A percentile compares a stretch with the other conserved stretches of the same genome.
Conservation (phyloP, 208 protist genomes). For the Acanthamoeba castellanii region DNA sequence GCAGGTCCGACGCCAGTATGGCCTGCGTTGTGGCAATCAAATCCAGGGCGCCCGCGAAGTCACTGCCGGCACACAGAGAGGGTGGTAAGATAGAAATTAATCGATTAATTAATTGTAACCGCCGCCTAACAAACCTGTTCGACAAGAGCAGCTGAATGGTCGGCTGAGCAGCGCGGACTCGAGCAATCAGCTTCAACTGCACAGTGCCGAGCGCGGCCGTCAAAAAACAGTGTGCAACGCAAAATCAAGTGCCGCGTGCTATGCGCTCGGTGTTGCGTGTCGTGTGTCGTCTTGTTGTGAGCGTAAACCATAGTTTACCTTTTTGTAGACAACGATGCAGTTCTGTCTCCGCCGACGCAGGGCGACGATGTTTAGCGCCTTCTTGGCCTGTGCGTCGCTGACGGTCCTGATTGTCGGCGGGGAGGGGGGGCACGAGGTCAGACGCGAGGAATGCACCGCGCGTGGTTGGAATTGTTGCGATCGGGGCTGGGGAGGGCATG, state of each 20-base stretch:
- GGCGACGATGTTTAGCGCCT: slow-evolving; percentile 26
- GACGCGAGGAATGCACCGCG: not conserved
- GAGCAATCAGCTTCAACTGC: slow-evolving; percentile 73
- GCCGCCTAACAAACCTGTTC: slow-evolving; percentile 19
- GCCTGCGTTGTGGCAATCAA: slow-evolving; percentile 72
- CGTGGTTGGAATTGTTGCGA: not conserved
- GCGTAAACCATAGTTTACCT: not conserved
- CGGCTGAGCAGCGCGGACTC: slow-evolving; percentile 46
- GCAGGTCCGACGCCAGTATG: slow-evolving; percentile 67
- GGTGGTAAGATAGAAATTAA: not conserved
- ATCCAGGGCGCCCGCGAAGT: slow-evolving; percentile 75
- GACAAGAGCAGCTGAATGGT: slow-evolving; percentile 74
- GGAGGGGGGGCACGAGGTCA: not conserved
- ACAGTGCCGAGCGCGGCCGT: too few species aligned
- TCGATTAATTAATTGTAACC: too few species aligned
- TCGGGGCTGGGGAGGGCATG: not conserved
- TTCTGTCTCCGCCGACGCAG: slow-evolving; percentile 36
- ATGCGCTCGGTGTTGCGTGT: not conserved
- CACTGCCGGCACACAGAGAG: not conserved
- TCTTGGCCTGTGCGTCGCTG: not conserved
- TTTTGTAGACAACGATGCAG: slow-evolving; percentile 65
- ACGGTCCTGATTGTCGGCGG: not conserved
- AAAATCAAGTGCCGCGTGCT: not conserved
- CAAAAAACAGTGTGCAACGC: not conserved
- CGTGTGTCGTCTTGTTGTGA: not conserved